Evolutionary conservation across 192 early-diverging fungal genomes (phyloP).

Genomic region (Coemansia sp.): DNA sequence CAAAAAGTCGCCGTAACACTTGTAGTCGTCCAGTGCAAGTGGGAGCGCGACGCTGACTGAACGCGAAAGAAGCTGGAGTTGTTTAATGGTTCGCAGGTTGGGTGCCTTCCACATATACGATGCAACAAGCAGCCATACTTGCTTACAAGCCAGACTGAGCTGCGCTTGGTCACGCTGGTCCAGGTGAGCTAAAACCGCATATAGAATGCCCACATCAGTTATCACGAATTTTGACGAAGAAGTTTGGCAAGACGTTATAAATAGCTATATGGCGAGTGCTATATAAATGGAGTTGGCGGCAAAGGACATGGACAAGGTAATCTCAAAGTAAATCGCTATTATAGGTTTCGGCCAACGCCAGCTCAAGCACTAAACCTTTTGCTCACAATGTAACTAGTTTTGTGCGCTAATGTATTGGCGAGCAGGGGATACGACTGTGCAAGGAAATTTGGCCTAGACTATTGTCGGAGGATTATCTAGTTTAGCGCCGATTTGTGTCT

Average conservation of each 20-base stretch:
- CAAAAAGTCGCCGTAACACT: constrained; percentile 16
- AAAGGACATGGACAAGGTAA: not conserved
- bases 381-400: no score
- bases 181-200: not conserved
- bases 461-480: no score
- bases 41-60: not conserved
- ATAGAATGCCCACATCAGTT: not conserved
- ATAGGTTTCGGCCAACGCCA: no score
- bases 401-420: no score
- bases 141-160: constrained; percentile 1
- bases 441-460: no score
- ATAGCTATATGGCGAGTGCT: not conserved
- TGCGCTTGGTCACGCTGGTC: not conserved
- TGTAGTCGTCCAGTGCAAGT: not conserved
- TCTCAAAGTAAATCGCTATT: no score
- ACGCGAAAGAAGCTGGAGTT: not conserved
- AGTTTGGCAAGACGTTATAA: not conserved
- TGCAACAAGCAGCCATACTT: constrained; percentile 12
- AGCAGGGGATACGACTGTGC: no score
- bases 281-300: not conserved
- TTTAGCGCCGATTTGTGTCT: no score
- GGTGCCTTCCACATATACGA: constrained; percentile 2
- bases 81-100: not conserved
- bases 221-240: not conserved
- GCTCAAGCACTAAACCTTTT: no score